Evolutionary conservation across 169 alveolate genomes (phyloP), one percentile per base, ranked within the genome.

Genomic region (Eimeria tenella): DNA sequence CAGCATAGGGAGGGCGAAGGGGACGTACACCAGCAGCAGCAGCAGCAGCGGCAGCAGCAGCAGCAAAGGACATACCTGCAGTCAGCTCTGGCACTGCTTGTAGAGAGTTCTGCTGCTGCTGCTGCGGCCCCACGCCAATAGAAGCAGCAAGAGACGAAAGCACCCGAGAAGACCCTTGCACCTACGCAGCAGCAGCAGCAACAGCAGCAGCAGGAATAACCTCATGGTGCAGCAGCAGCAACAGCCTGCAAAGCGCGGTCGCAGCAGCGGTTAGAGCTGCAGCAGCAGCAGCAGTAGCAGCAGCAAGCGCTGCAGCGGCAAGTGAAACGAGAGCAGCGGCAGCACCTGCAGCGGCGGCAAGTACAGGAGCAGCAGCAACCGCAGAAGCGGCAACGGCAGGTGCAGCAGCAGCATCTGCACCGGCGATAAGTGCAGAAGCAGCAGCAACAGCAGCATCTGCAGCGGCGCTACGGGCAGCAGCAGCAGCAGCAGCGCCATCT

Each of bases 101-200:
- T n/a, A n/a, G n/a, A n/a, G n/a, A 4, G 68, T 42, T 4, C n/a
- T 73, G 83, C 50, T 53, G 60, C 90, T 11, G 73, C 55, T 9
- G 65, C 87, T 55, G 65, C 17, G 4, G 15, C 4, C 70, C 70
- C 87, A 86, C 55, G 50, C 93, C 93, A 19, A 86, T 17, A 15
- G 93, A 86, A 17, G 93, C 82, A 21, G 82, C 93, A 52, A 86
- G 65, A 4, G 93, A 86, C 8, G 74, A 42, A n/a, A 86, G 50
- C 50, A 86, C 52, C 60, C 82, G 93, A 13, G 93, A 86, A 3
- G 93, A 86, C 49, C 93, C 93, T 13, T 86, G 68, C 82, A 86
- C 93, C 93, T 86, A 52, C 8, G 50, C 4, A 25, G 23, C 75
- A 10, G 21, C 62, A 25, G 10, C 7, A 77, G 75, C 75, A 65